Base-by-base conservation (phyloP, 2,329 filamentous ascomycete species). In the Metarhizium humberi region DNA sequence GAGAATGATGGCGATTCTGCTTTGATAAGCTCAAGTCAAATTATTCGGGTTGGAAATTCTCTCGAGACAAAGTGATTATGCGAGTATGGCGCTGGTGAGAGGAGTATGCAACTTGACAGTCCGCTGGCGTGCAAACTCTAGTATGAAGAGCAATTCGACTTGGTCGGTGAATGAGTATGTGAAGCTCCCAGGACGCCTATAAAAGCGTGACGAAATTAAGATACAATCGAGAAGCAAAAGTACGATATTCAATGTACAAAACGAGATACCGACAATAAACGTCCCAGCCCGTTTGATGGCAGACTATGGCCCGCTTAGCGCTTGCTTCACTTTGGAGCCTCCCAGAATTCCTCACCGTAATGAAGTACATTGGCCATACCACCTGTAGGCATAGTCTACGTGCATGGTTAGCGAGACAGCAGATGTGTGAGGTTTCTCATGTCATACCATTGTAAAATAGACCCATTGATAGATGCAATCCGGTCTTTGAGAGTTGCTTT, bases 131-230 rank as follows among this genome's bases (percentile, higher is more conserved):
- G 82, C 79, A 68, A 77, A 82, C 1, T 88, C 81, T 0, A 88
- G 87, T 16, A 90, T 83, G 66, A 92, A 94, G 0, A 92, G 75
- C 10, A 83, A 87, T 66, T 95, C 90, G 0, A 86, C 85, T 13
- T 88, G 88, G 70, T 92, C 88, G 32, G 83, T 74, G 57, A 94
- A 86, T 0, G 87, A 90, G 14, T 81, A 4, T 25, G 25, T 25
- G 25, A 25, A 89, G 8, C 84, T 88, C 18, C 84, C 81, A 0
- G 87, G 87, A 55, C 85, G 84, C 61, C 81, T 76, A 62, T 79
- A 79, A 67, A 95, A 94, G 20, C 88, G 81, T 10, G 84, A 70
- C 10, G 80, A 76, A 42, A 92, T 81, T 62, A 90, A 76, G 90
- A 76, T 64, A 65, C 82, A 83, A 60, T 90, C 86, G 51, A 75